Percentiles rank a stretch among this genome's conserved stretches.
These are phyloP conservation scores for Fusarium sp. DNA, from an alignment of 2,329 filamentous ascomycete species.

Conservation along the genomic window DNA sequence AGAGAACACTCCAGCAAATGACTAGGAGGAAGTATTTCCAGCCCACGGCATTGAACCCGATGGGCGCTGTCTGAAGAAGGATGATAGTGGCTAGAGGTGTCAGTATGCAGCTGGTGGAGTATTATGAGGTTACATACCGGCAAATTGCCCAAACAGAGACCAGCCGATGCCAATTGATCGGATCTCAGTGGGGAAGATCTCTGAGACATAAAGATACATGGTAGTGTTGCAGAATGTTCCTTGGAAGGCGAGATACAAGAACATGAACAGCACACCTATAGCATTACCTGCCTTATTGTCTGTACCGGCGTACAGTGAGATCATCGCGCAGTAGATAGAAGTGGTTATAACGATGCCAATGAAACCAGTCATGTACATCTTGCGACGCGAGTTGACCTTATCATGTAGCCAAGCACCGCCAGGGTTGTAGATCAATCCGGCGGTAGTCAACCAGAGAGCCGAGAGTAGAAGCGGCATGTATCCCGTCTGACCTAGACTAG, in stretches of 20 bases:
- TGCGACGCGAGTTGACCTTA: conserved; percentile 58
- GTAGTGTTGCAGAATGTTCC: conserved; percentile 55
- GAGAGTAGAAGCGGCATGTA: conserved; percentile 54
- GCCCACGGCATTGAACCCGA: conserved; percentile 54
- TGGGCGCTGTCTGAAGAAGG: conserved; percentile 54
- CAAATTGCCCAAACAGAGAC: conserved; percentile 61
- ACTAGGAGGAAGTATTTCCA: conserved; percentile 64
- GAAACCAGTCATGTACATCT: conserved; percentile 54
- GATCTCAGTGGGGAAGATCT: conserved; percentile 58
- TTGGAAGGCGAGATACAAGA: conserved; percentile 61
- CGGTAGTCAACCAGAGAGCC: conserved; percentile 56
- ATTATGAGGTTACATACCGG: conserved; percentile 34
- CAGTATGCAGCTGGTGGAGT: fast-evolving
- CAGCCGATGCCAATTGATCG: conserved; percentile 63
- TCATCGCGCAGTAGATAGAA: conserved; percentile 48
- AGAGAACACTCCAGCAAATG: conserved; percentile 53
- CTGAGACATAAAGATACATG: conserved; percentile 53
- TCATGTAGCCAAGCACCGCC: conserved; percentile 61
- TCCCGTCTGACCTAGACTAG: conserved; percentile 52
- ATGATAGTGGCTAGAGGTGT: conserved; percentile 51
- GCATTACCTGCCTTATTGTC: conserved; percentile 53
- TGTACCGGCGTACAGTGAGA: conserved; percentile 50
- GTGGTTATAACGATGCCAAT: conserved; percentile 54
- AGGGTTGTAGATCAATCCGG: conserved; percentile 60
- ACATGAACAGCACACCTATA: conserved; percentile 55